Evolutionary conservation across 2,329 filamentous ascomycete species (phyloP).

Genomic region (Pseudogymnoascus sp.): DNA sequence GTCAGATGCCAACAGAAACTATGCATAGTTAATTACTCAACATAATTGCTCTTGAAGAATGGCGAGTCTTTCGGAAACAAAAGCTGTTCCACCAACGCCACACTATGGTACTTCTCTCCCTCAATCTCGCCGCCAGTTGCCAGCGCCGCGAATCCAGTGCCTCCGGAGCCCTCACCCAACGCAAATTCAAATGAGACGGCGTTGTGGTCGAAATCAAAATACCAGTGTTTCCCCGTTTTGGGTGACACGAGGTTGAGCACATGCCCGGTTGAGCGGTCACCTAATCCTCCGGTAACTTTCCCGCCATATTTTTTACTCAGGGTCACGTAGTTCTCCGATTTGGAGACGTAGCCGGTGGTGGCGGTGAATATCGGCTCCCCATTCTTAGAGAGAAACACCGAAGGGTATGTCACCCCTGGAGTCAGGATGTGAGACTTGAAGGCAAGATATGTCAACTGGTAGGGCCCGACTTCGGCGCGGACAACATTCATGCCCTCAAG

Average conservation of each 20-base stretch:
- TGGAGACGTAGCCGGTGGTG: background rate
- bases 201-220: background rate
- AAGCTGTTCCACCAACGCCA: background rate
- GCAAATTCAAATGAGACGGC: background rate
- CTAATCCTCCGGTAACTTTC: background rate
- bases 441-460: background rate
- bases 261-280: background rate
- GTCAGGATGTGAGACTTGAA: background rate
- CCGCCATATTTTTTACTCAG: background rate
- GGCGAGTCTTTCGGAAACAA: background rate
- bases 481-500: constrained; percentile 1
- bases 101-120: background rate
- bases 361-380: background rate
- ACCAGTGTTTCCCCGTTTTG: background rate
- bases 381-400: background rate
- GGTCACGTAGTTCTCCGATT: background rate
- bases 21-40: background rate
- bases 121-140: background rate
- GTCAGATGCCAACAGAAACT: background rate
- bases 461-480: background rate
- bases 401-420: background rate
- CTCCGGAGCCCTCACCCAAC: background rate
- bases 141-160: background rate
- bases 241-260: background rate
- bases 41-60: background rate